Evolutionary conservation across 225 moss, liverwort and hornwort genomes (phyloP).

Genomic region (Bryoerythrophyllum caledonicum): DNA sequence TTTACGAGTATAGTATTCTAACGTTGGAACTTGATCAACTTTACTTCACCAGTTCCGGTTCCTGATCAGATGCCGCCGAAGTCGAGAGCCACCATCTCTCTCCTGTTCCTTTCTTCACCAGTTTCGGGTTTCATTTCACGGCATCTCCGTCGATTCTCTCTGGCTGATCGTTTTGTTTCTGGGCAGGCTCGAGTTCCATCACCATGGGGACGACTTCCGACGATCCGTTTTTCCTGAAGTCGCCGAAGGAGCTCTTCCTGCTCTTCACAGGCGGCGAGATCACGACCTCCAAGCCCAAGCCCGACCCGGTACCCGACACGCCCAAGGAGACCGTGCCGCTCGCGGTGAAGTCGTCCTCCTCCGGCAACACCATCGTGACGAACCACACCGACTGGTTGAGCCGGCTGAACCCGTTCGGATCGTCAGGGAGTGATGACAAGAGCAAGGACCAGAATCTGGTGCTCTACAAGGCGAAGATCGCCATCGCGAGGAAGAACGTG

Average conservation of each 20-base stretch:
- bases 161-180: too few species aligned
- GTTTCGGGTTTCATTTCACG: too few species aligned
- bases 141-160: too few species aligned
- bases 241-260: constrained; percentile 38
- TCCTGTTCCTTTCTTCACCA: too few species aligned
- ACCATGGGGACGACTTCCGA: constrained; percentile 23
- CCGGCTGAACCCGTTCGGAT: constrained; percentile 18
- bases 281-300: constrained; percentile 43
- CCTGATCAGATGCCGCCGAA: too few species aligned
- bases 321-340: constrained; percentile 33
- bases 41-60: too few species aligned
- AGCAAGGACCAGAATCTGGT: constrained; percentile 27
- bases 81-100: too few species aligned
- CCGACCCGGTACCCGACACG: constrained; percentile 41
- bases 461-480: constrained; percentile 23
- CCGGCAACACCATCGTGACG: constrained; percentile 13
- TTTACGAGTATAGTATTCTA: too few species aligned
- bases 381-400: constrained; percentile 29
- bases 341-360: constrained; percentile 29
- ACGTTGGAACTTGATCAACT: too few species aligned
- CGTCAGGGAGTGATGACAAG: background rate
- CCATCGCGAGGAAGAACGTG: constrained; percentile 33
- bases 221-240: constrained; percentile 31
- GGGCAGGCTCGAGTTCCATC: too few species aligned
- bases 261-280: constrained; percentile 47